Base-by-base conservation (phyloP, 345 rosid genomes). In the Eucalyptus tenuipes region DNA sequence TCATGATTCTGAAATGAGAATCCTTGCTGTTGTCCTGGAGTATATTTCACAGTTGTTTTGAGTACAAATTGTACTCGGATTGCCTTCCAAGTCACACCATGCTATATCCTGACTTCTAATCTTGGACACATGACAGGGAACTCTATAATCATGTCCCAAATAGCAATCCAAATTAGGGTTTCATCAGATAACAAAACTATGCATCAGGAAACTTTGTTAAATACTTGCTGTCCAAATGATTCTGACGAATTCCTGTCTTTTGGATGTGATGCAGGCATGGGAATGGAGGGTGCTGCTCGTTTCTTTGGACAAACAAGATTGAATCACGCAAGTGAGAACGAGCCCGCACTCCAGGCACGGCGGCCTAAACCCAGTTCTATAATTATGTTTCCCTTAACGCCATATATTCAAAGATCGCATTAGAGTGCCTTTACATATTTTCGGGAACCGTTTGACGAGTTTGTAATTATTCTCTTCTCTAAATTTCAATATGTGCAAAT, bases 251-350 rank as follows among this genome's bases (percentile, higher is more conserved):
- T 47, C n/a, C 20, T 5, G 55, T 85, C 12, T 29, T 81, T 59
- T 45, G 61, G 68, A 80, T 31, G 85, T 24, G 47, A 89, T 52
- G 93, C 95, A 96, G 97, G 92, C 79, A 89, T 66, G 89, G 16
- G 88, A 88, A 87, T 13, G 87, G 85, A 7, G 92, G 95, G 87
- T 96, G 98, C 94, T 94, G 94, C 64, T 49, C 92, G 86, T 93
- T 93, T 89, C 89, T 95, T 80, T 48, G 92, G 89, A 37, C 20
- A 29, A 88, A 87, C 90, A 91, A 87, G 27, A 52, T 86, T 85
- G 91, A 86, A 88, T 87, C 31, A 13, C 87, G n/a, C 27, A 81
- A 66, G 40, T 86, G 82, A 89, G 71, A 86, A 55, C 16, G 13
- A 48, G 49, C 82, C 5, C 7, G 13, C 42, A 49, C 49, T 15